Base-by-base conservation (phyloP, 176 grass and related monocot genomes). In the Musa itinerans region DNA sequence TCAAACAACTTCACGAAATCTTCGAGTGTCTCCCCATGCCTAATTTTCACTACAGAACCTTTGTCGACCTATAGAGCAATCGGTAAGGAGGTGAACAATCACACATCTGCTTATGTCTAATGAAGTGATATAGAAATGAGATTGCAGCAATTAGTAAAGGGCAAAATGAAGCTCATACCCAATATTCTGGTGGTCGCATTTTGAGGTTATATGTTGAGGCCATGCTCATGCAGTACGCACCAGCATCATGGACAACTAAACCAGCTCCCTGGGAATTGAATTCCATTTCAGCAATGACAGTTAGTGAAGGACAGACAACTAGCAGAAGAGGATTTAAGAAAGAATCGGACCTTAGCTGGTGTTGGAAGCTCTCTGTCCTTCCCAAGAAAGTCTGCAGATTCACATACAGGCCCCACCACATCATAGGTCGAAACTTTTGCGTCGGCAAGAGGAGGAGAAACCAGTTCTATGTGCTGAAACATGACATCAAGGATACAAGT, bases 201-300 rank as follows among this genome's bases (percentile, higher is more conserved):
- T 98, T 98, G 53, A 97, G 66, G 61, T 98, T 98, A 68, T 98
- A 98, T 2, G 90, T 98, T 66, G 95, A 98, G 70, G 95, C 90
- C 95, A 98, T 98, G 84, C 95, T 98, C 95, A 98, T 98, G 81
- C 95, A 94, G 82, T 94, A 98, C 43, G 95, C 95, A 67, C 90
- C 95, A 19, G 95, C 90, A 2, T 98, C 95, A 57, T 98, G 95
- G 79, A 98, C 90, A 67, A 94, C 95, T 73, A 98, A 80, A 69
- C 95, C 90, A 83, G 84, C 74, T 87, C 95, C 90, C 95, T 98
- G 79, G 59, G 54, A 69, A 68, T 64, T 14, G n/a, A 58, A 68
- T 2, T 8, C 10, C 26, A 70, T 70, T 12, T 70, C 66, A 15
- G 76, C 23, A 82, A 68, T 58, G 75, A 52, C 56, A 24, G 11